These are phyloP conservation scores for Psilocybe sp. DNA, from an alignment of 768 basidiomycete species.

Conservation along the genomic window DNA sequence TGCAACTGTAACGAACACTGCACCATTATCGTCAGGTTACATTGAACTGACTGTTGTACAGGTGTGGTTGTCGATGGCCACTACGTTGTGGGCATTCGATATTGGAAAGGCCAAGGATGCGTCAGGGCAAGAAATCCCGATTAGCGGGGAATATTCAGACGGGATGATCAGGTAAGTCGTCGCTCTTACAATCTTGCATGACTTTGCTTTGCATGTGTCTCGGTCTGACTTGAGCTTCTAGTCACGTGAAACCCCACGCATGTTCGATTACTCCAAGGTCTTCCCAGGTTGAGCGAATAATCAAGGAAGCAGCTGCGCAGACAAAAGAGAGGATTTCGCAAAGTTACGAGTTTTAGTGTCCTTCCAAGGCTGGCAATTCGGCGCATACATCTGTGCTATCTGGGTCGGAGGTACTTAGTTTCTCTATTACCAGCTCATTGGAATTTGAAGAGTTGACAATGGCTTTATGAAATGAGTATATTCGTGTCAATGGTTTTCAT, in stretches of 20 bases:
- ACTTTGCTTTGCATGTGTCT: too few species aligned
- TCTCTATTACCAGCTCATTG: too few species aligned
- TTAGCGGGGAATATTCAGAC: not conserved
- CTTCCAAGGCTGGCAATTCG: too few species aligned
- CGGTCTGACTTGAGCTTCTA: not conserved
- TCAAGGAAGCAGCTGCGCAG: not conserved
- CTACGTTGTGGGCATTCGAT: not conserved
- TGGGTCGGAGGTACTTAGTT: too few species aligned
- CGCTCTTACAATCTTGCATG: too few species aligned
- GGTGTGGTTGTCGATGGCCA: not conserved
- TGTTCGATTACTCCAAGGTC: not conserved
- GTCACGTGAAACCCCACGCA: not conserved
- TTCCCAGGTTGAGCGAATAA: not conserved
- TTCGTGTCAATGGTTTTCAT: too few species aligned
- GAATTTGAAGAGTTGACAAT: too few species aligned
- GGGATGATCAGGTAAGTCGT: not conserved
- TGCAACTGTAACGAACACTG: not conserved
- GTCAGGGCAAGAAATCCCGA: not conserved
- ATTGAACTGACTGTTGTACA: not conserved
- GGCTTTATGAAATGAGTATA: too few species aligned
- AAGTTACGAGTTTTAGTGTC: too few species aligned
- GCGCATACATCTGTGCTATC: too few species aligned
- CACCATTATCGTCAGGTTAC: too few species aligned
- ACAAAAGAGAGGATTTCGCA: too few species aligned
- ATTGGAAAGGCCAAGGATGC: not conserved